Evolutionary conservation across 176 grass and related monocot species (phyloP).

Genomic region (Phoenix roebelenii): DNA sequence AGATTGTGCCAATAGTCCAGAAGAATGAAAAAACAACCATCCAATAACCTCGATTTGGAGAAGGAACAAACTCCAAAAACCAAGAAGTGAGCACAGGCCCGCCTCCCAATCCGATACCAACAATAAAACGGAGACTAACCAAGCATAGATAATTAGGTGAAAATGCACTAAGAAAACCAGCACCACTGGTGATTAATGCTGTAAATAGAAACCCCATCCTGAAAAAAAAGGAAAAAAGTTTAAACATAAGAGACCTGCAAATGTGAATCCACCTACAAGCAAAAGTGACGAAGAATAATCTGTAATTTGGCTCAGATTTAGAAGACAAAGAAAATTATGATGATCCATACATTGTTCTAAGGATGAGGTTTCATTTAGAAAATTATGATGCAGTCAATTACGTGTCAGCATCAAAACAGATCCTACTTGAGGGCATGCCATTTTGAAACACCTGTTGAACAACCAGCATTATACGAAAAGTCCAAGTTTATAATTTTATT

Average conservation of each 20-base stretch:
- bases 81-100: constrained; percentile 88
- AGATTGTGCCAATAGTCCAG: constrained; percentile 92
- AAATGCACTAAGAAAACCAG: constrained; percentile 75
- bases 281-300: too few species aligned
- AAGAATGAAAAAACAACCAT: constrained; percentile 89
- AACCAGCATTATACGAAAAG: too few species aligned
- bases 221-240: constrained; percentile 24
- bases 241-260: neutral
- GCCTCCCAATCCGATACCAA: constrained; percentile 87
- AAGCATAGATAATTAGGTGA: constrained; percentile 70
- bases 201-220: constrained; percentile 97
- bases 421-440: too few species aligned
- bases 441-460: too few species aligned
- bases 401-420: too few species aligned
- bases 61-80: constrained; percentile 97
- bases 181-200: constrained; percentile 68
- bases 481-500: too few species aligned
- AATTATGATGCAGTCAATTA: too few species aligned
- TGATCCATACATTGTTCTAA: too few species aligned
- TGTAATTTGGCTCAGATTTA: too few species aligned
- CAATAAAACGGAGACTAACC: constrained; percentile 67
- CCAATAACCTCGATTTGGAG: constrained; percentile 85
- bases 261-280: neutral
- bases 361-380: too few species aligned
- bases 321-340: too few species aligned